A percentile compares a stretch with the other conserved stretches of the same genome.
Evolutionary conservation across 805 yeast genomes (phyloP).

Genomic region (Saccharomycopsis fibuligera): DNA sequence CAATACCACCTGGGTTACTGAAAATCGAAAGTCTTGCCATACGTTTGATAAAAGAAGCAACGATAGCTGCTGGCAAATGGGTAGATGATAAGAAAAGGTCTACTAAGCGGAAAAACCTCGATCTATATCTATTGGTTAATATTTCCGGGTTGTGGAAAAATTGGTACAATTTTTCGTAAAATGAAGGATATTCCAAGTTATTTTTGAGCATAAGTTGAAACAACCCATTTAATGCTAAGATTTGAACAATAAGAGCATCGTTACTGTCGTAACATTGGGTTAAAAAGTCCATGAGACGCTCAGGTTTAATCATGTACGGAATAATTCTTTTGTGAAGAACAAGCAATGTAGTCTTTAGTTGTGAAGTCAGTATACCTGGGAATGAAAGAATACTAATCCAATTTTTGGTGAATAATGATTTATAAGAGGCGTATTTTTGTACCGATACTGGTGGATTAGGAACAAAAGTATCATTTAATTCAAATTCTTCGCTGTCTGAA

Average conservation of each 20-base stretch:
- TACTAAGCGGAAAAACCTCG: slow-evolving; percentile 80
- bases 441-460: slow-evolving; percentile 42
- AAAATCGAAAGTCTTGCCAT: slow-evolving; percentile 67
- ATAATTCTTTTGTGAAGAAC: slow-evolving; percentile 79
- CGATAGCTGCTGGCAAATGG: slow-evolving; percentile 74
- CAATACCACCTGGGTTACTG: slow-evolving; percentile 86
- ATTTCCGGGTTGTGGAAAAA: slow-evolving; percentile 62
- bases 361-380: slow-evolving; percentile 39
- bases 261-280: slow-evolving; percentile 54
- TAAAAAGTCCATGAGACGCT: slow-evolving; percentile 84
- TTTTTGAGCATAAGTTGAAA: slow-evolving; percentile 76
- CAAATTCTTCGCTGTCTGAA: slow-evolving; percentile 26
- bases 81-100: slow-evolving; percentile 83
- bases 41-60: slow-evolving; percentile 85
- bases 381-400: slow-evolving; percentile 55
- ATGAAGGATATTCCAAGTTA: slow-evolving; percentile 89
- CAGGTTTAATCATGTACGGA: slow-evolving; percentile 75
- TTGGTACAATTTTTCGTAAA: slow-evolving; percentile 74
- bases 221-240: slow-evolving; percentile 80
- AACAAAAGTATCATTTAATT: slow-evolving; percentile 31
- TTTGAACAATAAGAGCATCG: slow-evolving; percentile 44
- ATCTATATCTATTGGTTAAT: slow-evolving; percentile 71
- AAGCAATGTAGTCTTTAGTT: slow-evolving; percentile 62
- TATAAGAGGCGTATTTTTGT: slow-evolving; percentile 41
- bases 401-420: slow-evolving; percentile 59